Percentiles rank a stretch among this genome's conserved stretches.
phyloP scores from a whole-genome alignment of 495 filamentous ascomycete species.

The Penicillium riverlandense region DNA sequence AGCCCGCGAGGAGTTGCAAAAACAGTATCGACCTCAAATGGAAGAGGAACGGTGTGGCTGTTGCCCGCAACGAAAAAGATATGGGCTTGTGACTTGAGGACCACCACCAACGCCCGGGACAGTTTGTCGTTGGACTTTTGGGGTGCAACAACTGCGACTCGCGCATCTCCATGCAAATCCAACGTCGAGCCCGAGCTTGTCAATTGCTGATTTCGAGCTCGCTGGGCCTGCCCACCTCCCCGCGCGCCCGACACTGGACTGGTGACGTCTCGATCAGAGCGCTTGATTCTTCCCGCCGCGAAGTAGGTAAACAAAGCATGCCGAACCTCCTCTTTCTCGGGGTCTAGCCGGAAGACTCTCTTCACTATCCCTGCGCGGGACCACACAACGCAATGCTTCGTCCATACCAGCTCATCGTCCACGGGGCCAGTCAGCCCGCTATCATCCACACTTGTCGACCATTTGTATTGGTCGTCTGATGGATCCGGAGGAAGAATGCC shows the following conservation, averaged over 20 bases:
- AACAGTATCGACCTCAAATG: constrained; percentile 86
- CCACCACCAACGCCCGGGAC: constrained; percentile 74
- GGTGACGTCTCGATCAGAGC: constrained; percentile 4
- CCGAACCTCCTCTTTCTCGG: constrained; percentile 75
- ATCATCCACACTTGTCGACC: constrained; percentile 50
- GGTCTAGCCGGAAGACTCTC: constrained; percentile 77
- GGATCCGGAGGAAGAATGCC: constrained; percentile 66
- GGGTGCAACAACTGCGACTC: constrained; percentile 8
- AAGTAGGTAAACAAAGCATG: constrained; percentile 85
- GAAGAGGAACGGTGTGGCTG: constrained; percentile 85
- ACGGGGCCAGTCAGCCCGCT: constrained; percentile 31
- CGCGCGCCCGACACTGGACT: constrained; percentile 6
- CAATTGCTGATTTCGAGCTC: not conserved
- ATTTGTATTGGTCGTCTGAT: constrained; percentile 59
- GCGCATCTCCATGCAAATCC: constrained; percentile 13
- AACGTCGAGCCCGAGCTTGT: constrained; percentile 13
- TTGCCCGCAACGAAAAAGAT: constrained; percentile 85
- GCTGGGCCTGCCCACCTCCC: not conserved
- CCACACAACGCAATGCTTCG: constrained; percentile 81
- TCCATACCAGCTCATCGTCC: constrained; percentile 83
- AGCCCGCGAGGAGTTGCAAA: constrained; percentile 76
- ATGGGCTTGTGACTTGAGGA: constrained; percentile 88
- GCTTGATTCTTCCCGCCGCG: constrained; percentile 37
- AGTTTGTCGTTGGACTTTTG: constrained; percentile 10
- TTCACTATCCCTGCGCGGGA: constrained; percentile 79